Percentiles rank a stretch among this genome's conserved stretches.
Evolutionary conservation across 1,139 yeast species (phyloP).

Genomic region (Candida sp.): DNA sequence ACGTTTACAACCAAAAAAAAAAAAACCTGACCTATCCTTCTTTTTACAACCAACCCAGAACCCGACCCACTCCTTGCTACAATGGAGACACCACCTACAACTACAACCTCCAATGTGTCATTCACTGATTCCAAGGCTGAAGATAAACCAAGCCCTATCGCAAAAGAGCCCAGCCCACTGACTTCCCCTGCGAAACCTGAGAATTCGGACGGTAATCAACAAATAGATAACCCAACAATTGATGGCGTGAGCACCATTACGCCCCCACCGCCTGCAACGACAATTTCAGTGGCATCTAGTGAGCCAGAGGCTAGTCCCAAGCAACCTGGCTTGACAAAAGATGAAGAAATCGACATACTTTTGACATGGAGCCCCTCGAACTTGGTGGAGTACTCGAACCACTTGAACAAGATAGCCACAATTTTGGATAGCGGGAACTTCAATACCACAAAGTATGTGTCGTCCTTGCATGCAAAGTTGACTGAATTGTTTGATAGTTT

Average conservation of each 20-base stretch:
- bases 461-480: slow-evolving; percentile 27
- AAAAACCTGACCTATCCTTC: neutral
- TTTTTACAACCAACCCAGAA: neutral
- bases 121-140: neutral
- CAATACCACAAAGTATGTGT: slow-evolving; percentile 16
- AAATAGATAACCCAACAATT: neutral
- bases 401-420: slow-evolving; percentile 34
- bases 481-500: slow-evolving; percentile 29
- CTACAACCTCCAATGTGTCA: neutral
- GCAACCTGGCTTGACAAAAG: slow-evolving; percentile 18
- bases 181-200: neutral
- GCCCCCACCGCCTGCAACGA: neutral
- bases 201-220: neutral
- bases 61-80: neutral
- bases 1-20: neutral
- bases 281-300: neutral
- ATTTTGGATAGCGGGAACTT: slow-evolving; percentile 28
- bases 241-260: neutral
- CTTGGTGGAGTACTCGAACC: slow-evolving; percentile 43
- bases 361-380: slow-evolving; percentile 31
- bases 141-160: neutral
- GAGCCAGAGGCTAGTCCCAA: neutral
- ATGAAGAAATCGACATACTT: slow-evolving; percentile 34
- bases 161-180: neutral
- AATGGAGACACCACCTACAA: slow-evolving; percentile 1